Conservation (phyloP, 352 stramenopile species). For the Phytophthora palmivora region DNA sequence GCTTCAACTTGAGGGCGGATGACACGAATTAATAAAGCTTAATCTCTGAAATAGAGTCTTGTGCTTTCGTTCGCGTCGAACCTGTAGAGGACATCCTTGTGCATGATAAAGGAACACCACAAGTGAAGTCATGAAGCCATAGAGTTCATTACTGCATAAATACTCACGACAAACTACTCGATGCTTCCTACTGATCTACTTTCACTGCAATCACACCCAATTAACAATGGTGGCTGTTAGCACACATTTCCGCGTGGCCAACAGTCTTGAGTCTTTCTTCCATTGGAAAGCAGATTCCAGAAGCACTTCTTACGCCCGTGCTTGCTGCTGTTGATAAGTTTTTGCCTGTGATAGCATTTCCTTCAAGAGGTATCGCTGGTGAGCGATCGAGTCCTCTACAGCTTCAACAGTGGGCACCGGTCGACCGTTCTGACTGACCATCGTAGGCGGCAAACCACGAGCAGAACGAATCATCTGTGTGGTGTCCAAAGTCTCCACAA, state of each 20-base stretch:
- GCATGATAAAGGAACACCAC: not conserved
- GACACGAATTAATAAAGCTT: not conserved
- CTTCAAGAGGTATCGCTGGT: slow-evolving; percentile 66
- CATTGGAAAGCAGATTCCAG: slow-evolving; percentile 28
- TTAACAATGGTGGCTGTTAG: slow-evolving; percentile 17
- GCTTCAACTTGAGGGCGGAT: not conserved
- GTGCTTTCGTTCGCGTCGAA: slow-evolving; percentile 9
- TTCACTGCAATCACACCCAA: slow-evolving; percentile 29
- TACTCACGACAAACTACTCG: slow-evolving; percentile 37
- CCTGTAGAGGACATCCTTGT: not conserved
- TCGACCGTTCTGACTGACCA: slow-evolving; percentile 16
- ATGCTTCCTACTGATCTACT: slow-evolving; percentile 16
- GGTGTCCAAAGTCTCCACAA: slow-evolving; percentile 49
- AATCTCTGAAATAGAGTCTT: not conserved
- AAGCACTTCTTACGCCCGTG: slow-evolving; percentile 22
- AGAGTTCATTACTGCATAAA: slow-evolving; percentile 39
- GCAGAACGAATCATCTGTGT: slow-evolving; percentile 40
- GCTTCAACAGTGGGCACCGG: slow-evolving; percentile 38
- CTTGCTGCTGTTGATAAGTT: slow-evolving; percentile 41
- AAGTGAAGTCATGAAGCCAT: slow-evolving; percentile 14
- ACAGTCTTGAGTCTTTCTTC: slow-evolving; percentile 30
- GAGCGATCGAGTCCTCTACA: slow-evolving; percentile 70
- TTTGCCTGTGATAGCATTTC: slow-evolving; percentile 74
- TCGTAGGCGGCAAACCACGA: slow-evolving; percentile 10
- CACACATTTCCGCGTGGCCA: slow-evolving; percentile 23